These are phyloP conservation scores for Fusarium nanum DNA, from an alignment of 2,329 filamentous ascomycete genomes.

Conservation along the genomic window DNA sequence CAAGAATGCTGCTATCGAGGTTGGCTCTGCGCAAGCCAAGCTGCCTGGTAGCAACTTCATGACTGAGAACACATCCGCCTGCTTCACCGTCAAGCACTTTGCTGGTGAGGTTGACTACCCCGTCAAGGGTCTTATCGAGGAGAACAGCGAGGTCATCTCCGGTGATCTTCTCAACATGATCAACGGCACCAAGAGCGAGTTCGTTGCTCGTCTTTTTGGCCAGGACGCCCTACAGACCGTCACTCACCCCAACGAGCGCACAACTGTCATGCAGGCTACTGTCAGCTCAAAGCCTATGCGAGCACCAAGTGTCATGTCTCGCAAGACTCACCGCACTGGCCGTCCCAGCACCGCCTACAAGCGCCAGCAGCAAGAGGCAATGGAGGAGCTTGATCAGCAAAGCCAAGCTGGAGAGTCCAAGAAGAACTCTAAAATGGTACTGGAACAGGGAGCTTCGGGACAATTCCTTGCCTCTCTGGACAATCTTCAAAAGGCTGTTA, in stretches of 20 bases:
- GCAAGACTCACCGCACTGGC: slow-evolving; percentile 67
- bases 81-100: slow-evolving; percentile 94
- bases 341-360: slow-evolving; percentile 50
- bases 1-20: slow-evolving; percentile 90
- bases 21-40: slow-evolving; percentile 78
- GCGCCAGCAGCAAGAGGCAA: slow-evolving; percentile 56
- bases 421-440: slow-evolving; percentile 57
- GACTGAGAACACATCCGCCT: slow-evolving; percentile 81
- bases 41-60: slow-evolving; percentile 90
- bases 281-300: slow-evolving; percentile 95
- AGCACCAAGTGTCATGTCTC: slow-evolving; percentile 90
- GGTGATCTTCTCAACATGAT: slow-evolving; percentile 96
- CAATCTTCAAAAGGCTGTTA: slow-evolving; percentile 89
- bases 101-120: slow-evolving; percentile 97
- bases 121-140: slow-evolving; percentile 86
- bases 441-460: slow-evolving; percentile 87
- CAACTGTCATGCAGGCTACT: slow-evolving; percentile 93
- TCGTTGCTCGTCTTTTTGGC: slow-evolving; percentile 91
- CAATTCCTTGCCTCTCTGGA: slow-evolving; percentile 92
- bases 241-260: slow-evolving; percentile 90
- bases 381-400: slow-evolving; percentile 61
- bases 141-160: slow-evolving; percentile 95
- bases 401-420: slow-evolving; percentile 61
- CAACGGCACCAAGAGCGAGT: slow-evolving; percentile 86
- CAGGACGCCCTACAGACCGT: slow-evolving; percentile 94